A percentile compares a stretch with the other conserved stretches of the same genome.
Evolutionary conservation across 768 basidiomycete genomes (phyloP).

Genomic region (Tricholoma bakamatsutake): DNA sequence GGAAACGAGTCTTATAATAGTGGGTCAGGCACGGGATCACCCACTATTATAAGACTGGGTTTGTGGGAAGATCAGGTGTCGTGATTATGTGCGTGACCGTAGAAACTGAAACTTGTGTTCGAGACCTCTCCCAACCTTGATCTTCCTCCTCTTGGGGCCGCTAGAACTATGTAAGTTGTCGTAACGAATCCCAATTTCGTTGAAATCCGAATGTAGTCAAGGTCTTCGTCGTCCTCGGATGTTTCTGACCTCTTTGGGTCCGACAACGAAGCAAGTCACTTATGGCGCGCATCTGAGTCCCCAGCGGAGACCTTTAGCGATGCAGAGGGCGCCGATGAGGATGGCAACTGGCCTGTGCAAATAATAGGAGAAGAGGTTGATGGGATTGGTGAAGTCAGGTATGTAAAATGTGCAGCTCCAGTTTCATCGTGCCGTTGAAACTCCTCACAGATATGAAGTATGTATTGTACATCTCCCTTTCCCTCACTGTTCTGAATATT

Average conservation of each 20-base stretch:
- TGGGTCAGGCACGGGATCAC: no score
- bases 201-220: neutral
- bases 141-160: no score
- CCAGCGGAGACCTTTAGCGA: slow-evolving; percentile 23
- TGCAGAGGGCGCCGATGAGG: slow-evolving; percentile 21
- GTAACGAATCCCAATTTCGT: neutral
- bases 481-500: neutral
- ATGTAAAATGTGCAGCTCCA: slow-evolving; percentile 5
- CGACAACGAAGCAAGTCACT: neutral
- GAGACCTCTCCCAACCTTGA: no score
- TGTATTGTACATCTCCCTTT: neutral
- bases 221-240: neutral
- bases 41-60: no score
- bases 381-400: slow-evolving; percentile 24
- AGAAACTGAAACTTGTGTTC: no score
- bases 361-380: slow-evolving; percentile 39
- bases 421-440: neutral
- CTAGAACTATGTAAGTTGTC: slow-evolving; percentile 1
- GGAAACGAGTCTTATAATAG: no score
- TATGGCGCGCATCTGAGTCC: slow-evolving; percentile 17
- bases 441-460: slow-evolving; percentile 27
- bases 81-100: no score
- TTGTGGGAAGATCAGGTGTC: no score
- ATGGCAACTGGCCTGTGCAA: slow-evolving; percentile 25
- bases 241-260: neutral